Conservation (phyloP, 2,329 filamentous ascomycete genomes). For the Fusarium sp. region DNA sequence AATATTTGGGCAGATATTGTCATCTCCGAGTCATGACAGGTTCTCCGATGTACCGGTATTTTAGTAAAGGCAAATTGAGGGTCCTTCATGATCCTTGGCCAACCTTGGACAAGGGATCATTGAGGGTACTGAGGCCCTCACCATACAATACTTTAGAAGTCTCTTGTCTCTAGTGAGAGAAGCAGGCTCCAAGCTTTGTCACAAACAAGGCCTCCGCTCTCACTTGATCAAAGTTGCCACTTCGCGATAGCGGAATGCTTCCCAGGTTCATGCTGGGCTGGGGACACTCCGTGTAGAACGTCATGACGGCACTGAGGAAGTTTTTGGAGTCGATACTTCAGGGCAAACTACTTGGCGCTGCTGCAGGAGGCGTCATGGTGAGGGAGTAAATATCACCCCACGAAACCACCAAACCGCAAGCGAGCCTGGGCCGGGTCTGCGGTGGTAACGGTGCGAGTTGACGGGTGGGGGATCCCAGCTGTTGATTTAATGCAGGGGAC, state of each 20-base stretch:
- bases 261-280: slow-evolving; percentile 12
- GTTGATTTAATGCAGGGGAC: slow-evolving; percentile 40
- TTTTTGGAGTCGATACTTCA: background rate
- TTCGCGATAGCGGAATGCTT: slow-evolving; percentile 1
- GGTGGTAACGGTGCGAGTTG: slow-evolving; percentile 41
- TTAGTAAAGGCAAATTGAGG: background rate
- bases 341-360: slow-evolving; percentile 15
- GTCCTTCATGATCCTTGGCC: background rate
- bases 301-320: slow-evolving; percentile 13
- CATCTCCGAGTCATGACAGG: slow-evolving; percentile 13
- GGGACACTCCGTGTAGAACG: slow-evolving; percentile 11
- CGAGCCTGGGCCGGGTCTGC: slow-evolving; percentile 35
- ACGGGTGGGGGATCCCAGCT: slow-evolving; percentile 32
- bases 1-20: slow-evolving; percentile 9
- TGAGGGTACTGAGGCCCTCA: background rate
- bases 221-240: slow-evolving; percentile 4
- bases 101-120: background rate
- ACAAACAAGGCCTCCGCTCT: slow-evolving; percentile 30
- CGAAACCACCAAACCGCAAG: slow-evolving; percentile 38
- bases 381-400: slow-evolving; percentile 40
- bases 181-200: background rate
- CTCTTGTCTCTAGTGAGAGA: background rate
- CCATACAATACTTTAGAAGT: background rate
- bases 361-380: slow-evolving; percentile 35
- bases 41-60: background rate